These are phyloP conservation scores for Arbutus unedo DNA, from an alignment of 148 eudicot genomes.

Conservation along the genomic window DNA sequence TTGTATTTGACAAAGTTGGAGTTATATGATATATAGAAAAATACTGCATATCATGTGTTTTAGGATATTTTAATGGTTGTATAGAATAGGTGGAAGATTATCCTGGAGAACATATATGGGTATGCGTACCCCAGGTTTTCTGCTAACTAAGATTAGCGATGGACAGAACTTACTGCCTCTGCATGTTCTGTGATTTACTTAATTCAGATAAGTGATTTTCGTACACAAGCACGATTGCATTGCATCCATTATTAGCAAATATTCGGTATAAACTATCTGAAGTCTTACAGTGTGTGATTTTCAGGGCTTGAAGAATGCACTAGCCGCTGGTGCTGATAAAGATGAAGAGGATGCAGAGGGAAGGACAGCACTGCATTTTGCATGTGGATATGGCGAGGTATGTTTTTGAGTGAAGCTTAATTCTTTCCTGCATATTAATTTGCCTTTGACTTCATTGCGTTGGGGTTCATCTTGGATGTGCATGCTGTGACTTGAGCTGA, in stretches of 20 bases:
- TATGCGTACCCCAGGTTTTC: too few relatives aligned
- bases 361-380: constrained; percentile 96
- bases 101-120: too few relatives aligned
- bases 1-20: not conserved
- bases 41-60: not conserved
- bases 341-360: constrained; percentile 98
- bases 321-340: constrained; percentile 78
- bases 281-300: not conserved
- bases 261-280: not conserved
- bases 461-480: not conserved
- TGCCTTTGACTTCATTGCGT: not conserved
- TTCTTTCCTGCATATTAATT: not conserved
- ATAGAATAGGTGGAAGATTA: too few relatives aligned
- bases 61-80: too few relatives aligned
- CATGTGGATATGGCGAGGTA: constrained; percentile 99
- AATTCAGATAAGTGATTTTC: constrained; percentile 5
- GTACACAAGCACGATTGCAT: not conserved
- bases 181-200: not conserved
- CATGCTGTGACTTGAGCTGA: not conserved
- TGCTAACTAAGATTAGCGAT: not conserved
- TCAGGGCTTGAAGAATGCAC: constrained; percentile 72
- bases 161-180: not conserved
- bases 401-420: constrained; percentile 10
- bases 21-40: not conserved
- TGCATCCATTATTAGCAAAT: not conserved